Percentiles rank a stretch among this genome's conserved stretches.
phyloP scores from a whole-genome alignment of 2,329 filamentous ascomycete species.

The Nigrospora osmanthi region DNA sequence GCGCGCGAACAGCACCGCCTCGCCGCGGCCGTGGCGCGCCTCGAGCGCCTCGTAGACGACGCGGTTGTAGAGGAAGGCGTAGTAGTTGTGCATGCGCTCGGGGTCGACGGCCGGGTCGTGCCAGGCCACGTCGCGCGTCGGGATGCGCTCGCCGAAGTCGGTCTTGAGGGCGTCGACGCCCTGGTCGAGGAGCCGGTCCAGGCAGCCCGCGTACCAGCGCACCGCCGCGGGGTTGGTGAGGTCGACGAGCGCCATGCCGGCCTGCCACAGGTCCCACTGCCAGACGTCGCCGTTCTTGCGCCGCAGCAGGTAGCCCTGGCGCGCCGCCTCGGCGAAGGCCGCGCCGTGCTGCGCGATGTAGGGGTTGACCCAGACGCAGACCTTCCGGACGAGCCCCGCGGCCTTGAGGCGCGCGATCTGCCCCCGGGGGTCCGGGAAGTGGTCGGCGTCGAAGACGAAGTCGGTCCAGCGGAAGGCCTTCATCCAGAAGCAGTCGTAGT shows the following conservation, averaged over 20 bases:
- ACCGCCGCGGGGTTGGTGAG: slow-evolving; percentile 65
- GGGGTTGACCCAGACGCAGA: slow-evolving; percentile 72
- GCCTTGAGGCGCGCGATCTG: slow-evolving; percentile 59
- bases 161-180: slow-evolving; percentile 70
- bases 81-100: slow-evolving; percentile 68
- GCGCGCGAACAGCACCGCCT: slow-evolving; percentile 59
- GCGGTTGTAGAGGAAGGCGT: slow-evolving; percentile 67
- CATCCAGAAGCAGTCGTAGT: slow-evolving; percentile 76
- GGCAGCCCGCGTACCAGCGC: slow-evolving; percentile 55
- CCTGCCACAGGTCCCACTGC: slow-evolving; percentile 74
- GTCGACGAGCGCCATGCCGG: slow-evolving; percentile 67
- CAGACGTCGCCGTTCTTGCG: slow-evolving; percentile 62
- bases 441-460: slow-evolving; percentile 61
- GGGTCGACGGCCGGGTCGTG: slow-evolving; percentile 51
- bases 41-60: slow-evolving; percentile 60
- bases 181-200: slow-evolving; percentile 57
- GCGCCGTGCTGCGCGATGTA: slow-evolving; percentile 65
- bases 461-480: slow-evolving; percentile 69
- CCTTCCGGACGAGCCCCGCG: slow-evolving; percentile 51
- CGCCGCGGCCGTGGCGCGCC: slow-evolving; percentile 37
- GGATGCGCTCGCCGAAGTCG: slow-evolving; percentile 68
- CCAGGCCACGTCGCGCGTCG: slow-evolving; percentile 57
- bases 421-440: slow-evolving; percentile 60
- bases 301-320: slow-evolving; percentile 62
- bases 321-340: slow-evolving; percentile 55